Evolutionary conservation across 192 early-diverging fungal species (phyloP).

Genomic region (Mortierella claussenii): DNA sequence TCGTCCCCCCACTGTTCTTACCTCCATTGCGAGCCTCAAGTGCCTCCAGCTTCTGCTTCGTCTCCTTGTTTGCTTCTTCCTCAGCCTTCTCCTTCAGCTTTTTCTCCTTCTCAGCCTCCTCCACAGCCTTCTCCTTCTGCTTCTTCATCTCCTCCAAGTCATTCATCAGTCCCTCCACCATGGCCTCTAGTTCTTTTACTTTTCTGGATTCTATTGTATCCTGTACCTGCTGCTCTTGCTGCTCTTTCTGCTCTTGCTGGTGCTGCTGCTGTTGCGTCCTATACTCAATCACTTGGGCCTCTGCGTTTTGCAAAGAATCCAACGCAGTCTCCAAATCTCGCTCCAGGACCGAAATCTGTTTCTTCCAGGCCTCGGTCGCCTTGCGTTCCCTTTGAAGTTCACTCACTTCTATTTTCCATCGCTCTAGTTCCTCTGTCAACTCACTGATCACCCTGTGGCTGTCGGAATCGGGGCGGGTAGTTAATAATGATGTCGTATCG

Average conservation of each 20-base stretch:
- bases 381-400: slow-evolving; percentile 9
- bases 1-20: too few relatives aligned
- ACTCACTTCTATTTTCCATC: slow-evolving; percentile 25
- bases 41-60: slow-evolving; percentile 6
- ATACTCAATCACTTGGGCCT: slow-evolving; percentile 20
- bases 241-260: too few relatives aligned
- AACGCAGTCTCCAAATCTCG: slow-evolving; percentile 41
- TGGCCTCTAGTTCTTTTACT: not conserved
- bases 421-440: slow-evolving; percentile 35
- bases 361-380: slow-evolving; percentile 12
- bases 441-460: slow-evolving; percentile 5
- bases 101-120: not conserved
- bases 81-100: not conserved
- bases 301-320: slow-evolving; percentile 27
- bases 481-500: too few relatives aligned
- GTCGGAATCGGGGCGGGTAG: too few relatives aligned
- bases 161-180: slow-evolving; percentile 10
- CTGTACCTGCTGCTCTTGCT: too few relatives aligned
- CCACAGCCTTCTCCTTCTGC: slow-evolving; percentile 5
- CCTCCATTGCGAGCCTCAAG: slow-evolving; percentile 24
- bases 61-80: not conserved
- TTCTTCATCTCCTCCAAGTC: slow-evolving; percentile 9
- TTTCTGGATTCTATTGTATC: not conserved
- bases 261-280: not conserved
- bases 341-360: slow-evolving; percentile 41